Base-by-base conservation (phyloP, 495 filamentous ascomycete genomes). In the Xylaria longipes region DNA sequence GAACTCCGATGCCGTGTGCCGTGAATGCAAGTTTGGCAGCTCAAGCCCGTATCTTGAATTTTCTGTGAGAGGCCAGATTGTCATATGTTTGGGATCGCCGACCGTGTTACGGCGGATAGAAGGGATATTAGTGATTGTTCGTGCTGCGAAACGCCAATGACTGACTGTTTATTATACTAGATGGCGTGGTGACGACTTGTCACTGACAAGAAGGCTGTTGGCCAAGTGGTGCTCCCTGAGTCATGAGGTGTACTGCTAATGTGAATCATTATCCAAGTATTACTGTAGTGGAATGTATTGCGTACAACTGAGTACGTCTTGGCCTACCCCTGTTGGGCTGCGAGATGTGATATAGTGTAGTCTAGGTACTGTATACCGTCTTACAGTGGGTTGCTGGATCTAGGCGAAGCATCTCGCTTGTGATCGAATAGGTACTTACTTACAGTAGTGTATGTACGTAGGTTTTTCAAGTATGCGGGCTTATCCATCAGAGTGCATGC, bases 1-100 rank as follows among this genome's bases (percentile, higher is more conserved):
- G 70, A 70, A 70, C 66, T 70, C 77, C 74, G 73, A 77, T 71
- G 77, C 65, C 52, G 77, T 76, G 75, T 64, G 65, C 64, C 77
- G 56, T 76, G 71, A 61, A 72, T 79, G 75, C 75, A 71, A 73
- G 75, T 79, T 76, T 79, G 77, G 73, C 77, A 79, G 75, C 71
- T 71, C 56, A 27, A 58, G 50, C 46, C 56, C 67, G n/a, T 46
- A 52, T 29, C 57, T 48, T 54, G 57, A 68, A 71, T 63, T 41
- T 60, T 54, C 11, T 37, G 66, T 69, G 54, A n/a, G 17, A 68
- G 52, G 54, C 41, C 5, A 61, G 27, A 39, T 15, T n/a, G 37
- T 33, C 39, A 48, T 46, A 35, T 35, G 39, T 46, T 69, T 60
- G 54, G 25, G 33, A 67, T 48, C 27, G 33, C 27, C 22, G 17